These are phyloP conservation scores for Ophiostoma angusticollis DNA, from an alignment of 2,329 filamentous ascomycete species.

Conservation along the genomic window DNA sequence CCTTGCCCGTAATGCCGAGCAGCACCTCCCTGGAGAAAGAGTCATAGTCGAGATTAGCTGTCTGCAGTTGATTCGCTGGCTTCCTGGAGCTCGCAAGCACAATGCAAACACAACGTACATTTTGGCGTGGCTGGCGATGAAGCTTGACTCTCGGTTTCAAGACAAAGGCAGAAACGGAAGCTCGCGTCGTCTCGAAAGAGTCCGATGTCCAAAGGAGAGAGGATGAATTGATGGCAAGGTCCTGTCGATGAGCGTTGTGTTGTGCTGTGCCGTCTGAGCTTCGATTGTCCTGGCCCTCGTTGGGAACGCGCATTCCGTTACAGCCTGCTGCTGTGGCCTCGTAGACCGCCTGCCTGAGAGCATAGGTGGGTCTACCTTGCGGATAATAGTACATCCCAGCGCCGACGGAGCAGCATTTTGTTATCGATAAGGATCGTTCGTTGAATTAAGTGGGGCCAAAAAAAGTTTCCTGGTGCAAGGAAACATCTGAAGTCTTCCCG, in stretches of 20 bases:
- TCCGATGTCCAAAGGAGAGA: neutral
- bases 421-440: slow-evolving; percentile 12
- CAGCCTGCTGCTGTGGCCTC: slow-evolving; percentile 23
- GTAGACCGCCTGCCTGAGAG: slow-evolving; percentile 11
- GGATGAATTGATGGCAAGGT: neutral
- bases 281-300: neutral
- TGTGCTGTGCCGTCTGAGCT: neutral
- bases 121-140: slow-evolving; percentile 11
- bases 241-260: slow-evolving; percentile 2
- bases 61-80: neutral
- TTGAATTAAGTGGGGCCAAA: slow-evolving; percentile 14
- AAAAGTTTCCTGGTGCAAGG: slow-evolving; percentile 11
- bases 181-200: neutral
- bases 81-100: too few species aligned
- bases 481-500: too few species aligned
- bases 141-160: neutral
- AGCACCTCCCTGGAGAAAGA: slow-evolving; percentile 75
- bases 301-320: slow-evolving; percentile 25
- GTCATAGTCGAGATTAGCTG: too few species aligned
- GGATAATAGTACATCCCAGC: slow-evolving; percentile 13
- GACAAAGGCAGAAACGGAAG: neutral
- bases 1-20: slow-evolving; percentile 95
- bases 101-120: slow-evolving; percentile 17
- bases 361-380: slow-evolving; percentile 1
- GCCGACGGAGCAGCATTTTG: slow-evolving; percentile 7